These are phyloP conservation scores for Dothistroma septosporum DNA, from an alignment of 2,329 filamentous ascomycete species.

Conservation along the genomic window DNA sequence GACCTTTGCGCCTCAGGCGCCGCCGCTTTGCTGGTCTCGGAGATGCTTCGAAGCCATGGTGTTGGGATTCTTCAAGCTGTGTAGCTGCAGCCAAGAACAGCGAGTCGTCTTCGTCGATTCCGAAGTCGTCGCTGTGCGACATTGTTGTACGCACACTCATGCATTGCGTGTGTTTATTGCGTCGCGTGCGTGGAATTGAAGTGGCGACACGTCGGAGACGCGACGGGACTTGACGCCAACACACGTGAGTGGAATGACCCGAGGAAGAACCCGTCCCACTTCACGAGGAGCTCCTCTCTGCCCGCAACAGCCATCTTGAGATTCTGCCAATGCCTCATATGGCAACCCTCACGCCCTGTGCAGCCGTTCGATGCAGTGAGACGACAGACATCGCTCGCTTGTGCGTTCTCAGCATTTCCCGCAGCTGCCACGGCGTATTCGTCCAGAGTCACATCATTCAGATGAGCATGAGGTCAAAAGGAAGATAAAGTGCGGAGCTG, in stretches of 20 bases:
- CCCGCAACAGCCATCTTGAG: background rate
- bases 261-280: background rate
- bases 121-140: constrained; percentile 34
- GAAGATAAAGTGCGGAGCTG: constrained; percentile 11
- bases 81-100: constrained; percentile 32
- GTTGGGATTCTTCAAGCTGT: constrained; percentile 29
- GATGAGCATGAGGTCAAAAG: constrained; percentile 3
- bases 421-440: background rate
- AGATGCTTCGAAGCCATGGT: constrained; percentile 31
- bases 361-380: background rate
- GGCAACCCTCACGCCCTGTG: no score
- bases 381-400: background rate
- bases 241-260: background rate
- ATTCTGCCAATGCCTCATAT: no score
- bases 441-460: background rate
- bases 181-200: background rate
- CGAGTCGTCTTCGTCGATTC: constrained; percentile 33
- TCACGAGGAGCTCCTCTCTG: background rate
- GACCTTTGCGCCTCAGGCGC: constrained; percentile 19
- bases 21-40: constrained; percentile 33
- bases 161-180: constrained; percentile 10
- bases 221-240: background rate
- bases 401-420: background rate
- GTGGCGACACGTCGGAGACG: background rate
- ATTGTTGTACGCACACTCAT: constrained; percentile 17